Evolutionary conservation across 2,329 filamentous ascomycete genomes (phyloP).

Genomic region (Cytospora piceicola): DNA sequence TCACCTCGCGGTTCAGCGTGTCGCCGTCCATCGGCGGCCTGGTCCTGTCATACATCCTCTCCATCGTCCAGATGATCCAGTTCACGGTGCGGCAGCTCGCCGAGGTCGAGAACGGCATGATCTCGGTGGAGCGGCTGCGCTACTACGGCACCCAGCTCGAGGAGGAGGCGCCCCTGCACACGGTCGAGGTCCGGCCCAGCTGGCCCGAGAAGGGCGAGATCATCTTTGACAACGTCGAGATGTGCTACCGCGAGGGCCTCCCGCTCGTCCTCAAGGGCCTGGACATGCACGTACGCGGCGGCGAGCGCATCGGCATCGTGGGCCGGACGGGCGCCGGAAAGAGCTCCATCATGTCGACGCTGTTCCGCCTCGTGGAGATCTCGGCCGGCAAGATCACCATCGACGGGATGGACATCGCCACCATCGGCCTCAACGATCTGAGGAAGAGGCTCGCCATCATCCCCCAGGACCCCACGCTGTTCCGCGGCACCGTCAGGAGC

Average conservation of each 20-base stretch:
- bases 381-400: conserved; percentile 48
- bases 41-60: conserved; percentile 89
- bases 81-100: conserved; percentile 93
- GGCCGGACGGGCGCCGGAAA: conserved; percentile 70
- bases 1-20: conserved; percentile 86
- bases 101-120: conserved; percentile 98
- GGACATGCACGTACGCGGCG: conserved; percentile 71
- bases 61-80: conserved; percentile 93
- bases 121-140: conserved; percentile 87
- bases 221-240: conserved; percentile 72
- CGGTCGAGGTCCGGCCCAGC: conserved; percentile 68
- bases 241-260: conserved; percentile 74
- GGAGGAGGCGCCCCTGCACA: conserved; percentile 84
- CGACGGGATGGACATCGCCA: conserved; percentile 57
- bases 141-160: conserved; percentile 88
- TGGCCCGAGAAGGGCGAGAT: conserved; percentile 92
- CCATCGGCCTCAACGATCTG: conserved; percentile 62
- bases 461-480: conserved; percentile 69
- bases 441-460: conserved; percentile 67
- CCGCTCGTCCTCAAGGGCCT: conserved; percentile 75
- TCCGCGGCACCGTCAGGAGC: conserved; percentile 73
- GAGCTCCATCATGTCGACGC: conserved; percentile 65
- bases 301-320: conserved; percentile 76
- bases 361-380: conserved; percentile 62
- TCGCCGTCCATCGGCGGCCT: conserved; percentile 83